Base-by-base conservation (phyloP, 306 rosid species). In the Corylus avellana region DNA sequence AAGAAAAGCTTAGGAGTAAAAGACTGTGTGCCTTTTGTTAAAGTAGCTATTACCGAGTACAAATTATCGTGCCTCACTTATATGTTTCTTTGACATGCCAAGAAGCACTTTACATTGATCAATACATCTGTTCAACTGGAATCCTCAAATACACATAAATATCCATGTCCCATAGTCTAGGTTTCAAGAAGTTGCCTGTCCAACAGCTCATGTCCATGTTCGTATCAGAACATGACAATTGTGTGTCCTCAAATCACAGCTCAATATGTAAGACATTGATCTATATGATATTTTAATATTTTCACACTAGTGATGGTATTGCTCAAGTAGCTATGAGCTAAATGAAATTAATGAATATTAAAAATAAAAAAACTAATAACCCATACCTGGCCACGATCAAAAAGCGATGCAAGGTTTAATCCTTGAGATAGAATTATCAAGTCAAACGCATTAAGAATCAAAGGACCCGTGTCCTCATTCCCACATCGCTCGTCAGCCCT, bases 371-470 rank as follows among this genome's bases (percentile, higher is more conserved):
- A 72, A 75, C 11, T 44, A 27, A 56, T 10, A 81, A 63, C 56
- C 75, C 79, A 67, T 85, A 90, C 97, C 96, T 89, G 82, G 73
- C 92, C 91, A 39, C 91, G 92, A 71, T 93, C 97, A 64, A 93
- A 91, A 70, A 93, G 81, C 8, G 98, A 79, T 55, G 92, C 88
- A 44, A 93, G 97, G 88, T 93, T 93, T 78, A 93, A 86, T 72
- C 98, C 98, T 88, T 93, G 98, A 69, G 97, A 93, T 79, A 91
- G 79, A 88, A 90, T 85, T 75, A 91, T 90, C 79, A 93, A 77
- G 87, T 93, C 98, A 82, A 93, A 91, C 68, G 98, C 98, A 92
- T 93, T 90, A 50, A 91, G 93, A 81, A 86, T 80, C 59, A 93
- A 83, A 77, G 98, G 98, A 79, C 93, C 89, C 62, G 46, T 82